Percentiles rank a stretch among this genome's conserved stretches.
Evolutionary conservation across 2,329 filamentous ascomycete genomes (phyloP).

Genomic region (Alternaria sp.): DNA sequence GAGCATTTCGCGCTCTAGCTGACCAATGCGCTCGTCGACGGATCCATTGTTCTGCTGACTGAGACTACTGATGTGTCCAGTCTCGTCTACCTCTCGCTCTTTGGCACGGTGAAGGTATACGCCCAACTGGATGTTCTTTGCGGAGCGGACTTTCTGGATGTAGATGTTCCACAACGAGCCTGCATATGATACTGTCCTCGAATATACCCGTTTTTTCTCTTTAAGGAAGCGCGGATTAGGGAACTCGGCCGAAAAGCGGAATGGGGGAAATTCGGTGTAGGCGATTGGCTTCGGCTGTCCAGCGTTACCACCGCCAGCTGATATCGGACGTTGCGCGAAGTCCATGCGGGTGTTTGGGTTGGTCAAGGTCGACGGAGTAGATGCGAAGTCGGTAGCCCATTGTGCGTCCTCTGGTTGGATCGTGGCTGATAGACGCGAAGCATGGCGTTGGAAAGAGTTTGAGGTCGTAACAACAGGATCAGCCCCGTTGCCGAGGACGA

Average conservation of each 20-base stretch:
- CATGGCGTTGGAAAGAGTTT: slow-evolving; percentile 56
- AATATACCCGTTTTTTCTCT: slow-evolving; percentile 68
- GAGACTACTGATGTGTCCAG: slow-evolving; percentile 50
- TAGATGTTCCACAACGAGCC: slow-evolving; percentile 70
- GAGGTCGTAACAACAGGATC: slow-evolving; percentile 62
- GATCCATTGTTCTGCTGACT: slow-evolving; percentile 53
- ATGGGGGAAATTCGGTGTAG: slow-evolving; percentile 66
- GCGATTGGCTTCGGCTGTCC: slow-evolving; percentile 52
- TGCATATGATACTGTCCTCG: slow-evolving; percentile 67
- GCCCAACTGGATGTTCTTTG: slow-evolving; percentile 65
- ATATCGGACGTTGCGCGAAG: slow-evolving; percentile 42
- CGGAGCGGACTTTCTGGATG: slow-evolving; percentile 66
- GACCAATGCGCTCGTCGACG: slow-evolving; percentile 64
- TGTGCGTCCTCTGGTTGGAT: slow-evolving; percentile 64
- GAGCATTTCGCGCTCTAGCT: slow-evolving; percentile 63
- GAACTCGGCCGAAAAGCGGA: slow-evolving; percentile 67
- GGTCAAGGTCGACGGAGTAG: slow-evolving; percentile 54
- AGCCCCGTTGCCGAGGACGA: slow-evolving; percentile 63
- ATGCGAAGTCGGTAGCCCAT: slow-evolving; percentile 65
- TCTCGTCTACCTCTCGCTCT: slow-evolving; percentile 61
- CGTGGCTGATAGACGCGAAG: slow-evolving; percentile 59
- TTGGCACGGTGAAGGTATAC: slow-evolving; percentile 68
- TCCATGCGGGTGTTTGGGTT: slow-evolving; percentile 47
- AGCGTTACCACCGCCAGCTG: slow-evolving; percentile 48
- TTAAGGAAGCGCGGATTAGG: slow-evolving; percentile 65